Percentiles rank a stretch among this genome's conserved stretches.
Conservation (phyloP, 306 rosid species). For the Cicer arietinum region DNA sequence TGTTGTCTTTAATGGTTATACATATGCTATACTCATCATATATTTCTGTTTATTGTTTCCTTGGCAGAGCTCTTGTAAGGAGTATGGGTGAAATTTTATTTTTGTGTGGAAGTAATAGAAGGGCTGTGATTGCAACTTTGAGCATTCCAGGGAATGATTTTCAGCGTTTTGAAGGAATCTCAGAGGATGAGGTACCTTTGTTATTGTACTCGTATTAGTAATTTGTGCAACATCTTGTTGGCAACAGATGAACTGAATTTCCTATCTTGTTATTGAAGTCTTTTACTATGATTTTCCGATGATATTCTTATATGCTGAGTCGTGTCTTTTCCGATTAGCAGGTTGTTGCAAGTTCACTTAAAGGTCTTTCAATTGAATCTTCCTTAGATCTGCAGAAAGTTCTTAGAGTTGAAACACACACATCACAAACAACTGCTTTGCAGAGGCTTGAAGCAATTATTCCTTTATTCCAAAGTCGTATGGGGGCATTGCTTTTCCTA, state of each 20-base stretch:
- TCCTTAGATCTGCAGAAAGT: conserved; percentile 73
- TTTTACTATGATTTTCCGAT: conserved; percentile 1
- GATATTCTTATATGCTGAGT: conserved; percentile 33
- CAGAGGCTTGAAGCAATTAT: conserved; percentile 73
- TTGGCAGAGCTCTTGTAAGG: conserved; percentile 77
- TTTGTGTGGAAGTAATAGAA: conserved; percentile 75
- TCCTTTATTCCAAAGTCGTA: conserved; percentile 84
- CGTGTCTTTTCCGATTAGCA: conserved; percentile 46
- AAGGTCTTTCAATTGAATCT: conserved; percentile 84
- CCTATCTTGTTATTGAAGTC: conserved; percentile 33
- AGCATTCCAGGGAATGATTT: conserved; percentile 53
- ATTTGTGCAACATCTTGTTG: conserved; percentile 31
- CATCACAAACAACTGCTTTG: conserved; percentile 69
- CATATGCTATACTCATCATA: conserved; percentile 30
- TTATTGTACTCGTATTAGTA: conserved; percentile 30
- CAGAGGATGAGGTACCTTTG: conserved; percentile 68
- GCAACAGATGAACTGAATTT: conserved; percentile 41
- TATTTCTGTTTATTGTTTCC: conserved; percentile 40
- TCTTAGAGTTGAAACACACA: conserved; percentile 72
- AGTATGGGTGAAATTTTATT: conserved; percentile 93
- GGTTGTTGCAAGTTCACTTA: conserved; percentile 71
- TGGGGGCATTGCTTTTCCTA: conserved; percentile 97
- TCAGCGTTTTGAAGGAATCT: conserved; percentile 55
- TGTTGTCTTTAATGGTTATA: conserved; percentile 37
- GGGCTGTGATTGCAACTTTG: conserved; percentile 81